Percentiles rank a stretch among this genome's conserved stretches.
Evolutionary conservation across 78 protist genomes (phyloP).

Genomic region (Cyanophora paradoxa): DNA sequence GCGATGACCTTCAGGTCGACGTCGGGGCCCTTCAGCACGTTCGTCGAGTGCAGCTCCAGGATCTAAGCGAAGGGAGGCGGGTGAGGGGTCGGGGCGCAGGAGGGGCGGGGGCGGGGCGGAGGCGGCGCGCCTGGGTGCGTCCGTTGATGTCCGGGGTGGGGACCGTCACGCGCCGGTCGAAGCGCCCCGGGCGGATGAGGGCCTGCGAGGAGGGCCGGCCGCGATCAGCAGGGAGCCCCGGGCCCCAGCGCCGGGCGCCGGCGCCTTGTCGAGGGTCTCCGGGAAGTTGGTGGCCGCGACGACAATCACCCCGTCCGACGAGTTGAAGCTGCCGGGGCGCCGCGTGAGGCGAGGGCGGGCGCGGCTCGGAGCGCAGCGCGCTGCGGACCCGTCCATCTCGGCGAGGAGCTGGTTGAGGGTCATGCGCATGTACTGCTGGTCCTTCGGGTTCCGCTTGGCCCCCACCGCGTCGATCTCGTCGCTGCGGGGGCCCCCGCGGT

Average conservation of each 20-base stretch:
- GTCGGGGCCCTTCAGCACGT: constrained; percentile 3
- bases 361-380: too few relatives aligned
- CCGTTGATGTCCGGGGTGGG: constrained; percentile 69
- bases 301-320: constrained; percentile 67
- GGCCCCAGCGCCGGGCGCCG: too few relatives aligned
- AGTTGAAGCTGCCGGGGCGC: constrained; percentile 17
- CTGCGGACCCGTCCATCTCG: not conserved
- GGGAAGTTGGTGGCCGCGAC: constrained; percentile 79
- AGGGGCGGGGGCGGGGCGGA: not conserved
- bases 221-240: too few relatives aligned
- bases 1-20: constrained; percentile 57
- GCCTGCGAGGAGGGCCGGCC: too few relatives aligned
- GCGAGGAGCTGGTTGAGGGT: constrained; percentile 78
- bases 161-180: constrained; percentile 74
- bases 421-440: constrained; percentile 42
- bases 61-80: too few relatives aligned
- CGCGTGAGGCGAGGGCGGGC: too few relatives aligned
- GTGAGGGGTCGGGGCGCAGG: too few relatives aligned
- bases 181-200: constrained; percentile 75
- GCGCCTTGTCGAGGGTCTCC: constrained; percentile 66
- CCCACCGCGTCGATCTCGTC: constrained; percentile 92
- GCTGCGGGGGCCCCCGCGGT: too few relatives aligned
- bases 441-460: constrained; percentile 46
- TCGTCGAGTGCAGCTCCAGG: not conserved
- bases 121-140: too few relatives aligned